Conservation (phyloP, 73 alveolate species). For the Paramecium caudatum region DNA sequence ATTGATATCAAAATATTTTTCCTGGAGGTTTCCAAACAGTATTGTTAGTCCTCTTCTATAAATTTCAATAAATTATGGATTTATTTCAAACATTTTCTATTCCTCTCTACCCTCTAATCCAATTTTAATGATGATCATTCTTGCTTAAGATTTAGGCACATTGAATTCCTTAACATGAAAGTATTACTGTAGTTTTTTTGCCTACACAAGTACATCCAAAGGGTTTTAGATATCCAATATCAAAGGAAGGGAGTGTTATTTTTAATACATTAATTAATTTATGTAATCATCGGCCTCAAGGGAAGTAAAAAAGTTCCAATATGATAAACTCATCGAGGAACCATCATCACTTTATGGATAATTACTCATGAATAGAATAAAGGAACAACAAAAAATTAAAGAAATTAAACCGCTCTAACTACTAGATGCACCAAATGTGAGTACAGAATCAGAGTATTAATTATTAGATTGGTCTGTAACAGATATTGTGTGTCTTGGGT, state of each 20-base stretch:
- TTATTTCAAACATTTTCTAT: conserved; percentile 3
- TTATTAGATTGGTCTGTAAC: conserved; percentile 35
- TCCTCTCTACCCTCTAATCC: conserved; percentile 4
- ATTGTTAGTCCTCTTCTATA: conserved; percentile 26
- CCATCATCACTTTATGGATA: conserved; percentile 9
- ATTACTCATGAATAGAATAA: not conserved
- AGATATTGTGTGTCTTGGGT: conserved; percentile 2
- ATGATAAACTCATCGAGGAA: too few species aligned
- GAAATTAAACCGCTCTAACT: conserved; percentile 61
- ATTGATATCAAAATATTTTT: too few species aligned
- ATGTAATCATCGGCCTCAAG: too few species aligned
- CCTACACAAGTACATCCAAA: too few species aligned
- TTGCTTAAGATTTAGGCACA: too few species aligned
- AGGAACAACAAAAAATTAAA: conserved; percentile 1
- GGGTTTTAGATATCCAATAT: too few species aligned
- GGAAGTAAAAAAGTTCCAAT: too few species aligned
- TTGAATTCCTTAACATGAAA: too few species aligned
- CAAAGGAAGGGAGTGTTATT: too few species aligned
- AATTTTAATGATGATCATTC: not conserved
- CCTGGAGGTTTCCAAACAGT: too few species aligned
- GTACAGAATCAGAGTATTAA: not conserved
- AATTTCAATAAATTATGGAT: not conserved
- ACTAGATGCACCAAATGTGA: conserved; percentile 54
- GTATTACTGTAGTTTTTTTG: too few species aligned
- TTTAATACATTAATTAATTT: too few species aligned